These are phyloP conservation scores for Terana coerulea DNA, from an alignment of 768 basidiomycete genomes.

Conservation along the genomic window DNA sequence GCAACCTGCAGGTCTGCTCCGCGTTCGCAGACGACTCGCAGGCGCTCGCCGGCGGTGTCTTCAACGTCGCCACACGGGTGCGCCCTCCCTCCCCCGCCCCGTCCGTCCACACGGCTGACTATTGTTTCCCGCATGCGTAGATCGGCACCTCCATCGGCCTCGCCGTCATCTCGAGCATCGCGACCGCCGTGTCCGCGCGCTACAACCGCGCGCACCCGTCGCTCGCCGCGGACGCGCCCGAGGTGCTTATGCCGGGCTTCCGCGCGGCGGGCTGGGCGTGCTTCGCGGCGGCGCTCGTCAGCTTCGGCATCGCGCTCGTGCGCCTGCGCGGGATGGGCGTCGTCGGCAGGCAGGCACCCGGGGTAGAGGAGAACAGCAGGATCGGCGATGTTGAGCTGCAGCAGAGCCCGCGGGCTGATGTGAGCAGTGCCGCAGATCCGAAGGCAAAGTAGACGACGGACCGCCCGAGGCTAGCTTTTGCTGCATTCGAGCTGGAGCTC, in stretches of 20 bases:
- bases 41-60: constrained; percentile 28
- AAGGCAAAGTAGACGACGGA: no score
- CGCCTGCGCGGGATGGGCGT: not conserved
- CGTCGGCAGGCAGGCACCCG: no score
- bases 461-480: no score
- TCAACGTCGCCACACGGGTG: constrained; percentile 28
- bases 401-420: no score
- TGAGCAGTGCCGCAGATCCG: no score
- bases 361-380: no score
- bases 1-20: constrained; percentile 24
- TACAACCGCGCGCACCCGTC: not conserved
- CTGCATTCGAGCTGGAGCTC: no score
- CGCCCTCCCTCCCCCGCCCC: not conserved
- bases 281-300: no score
- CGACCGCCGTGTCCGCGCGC: not conserved
- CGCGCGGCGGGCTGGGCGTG: not conserved
- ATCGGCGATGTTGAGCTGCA: no score
- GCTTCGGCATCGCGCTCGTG: not conserved
- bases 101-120: not conserved
- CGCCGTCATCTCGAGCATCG: not conserved
- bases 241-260: not conserved
- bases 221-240: not conserved
- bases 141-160: not conserved
- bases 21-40: constrained; percentile 29
- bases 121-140: not conserved